Evolutionary conservation across 345 rosid genomes (phyloP).

Genomic region (Camelina neglecta): DNA sequence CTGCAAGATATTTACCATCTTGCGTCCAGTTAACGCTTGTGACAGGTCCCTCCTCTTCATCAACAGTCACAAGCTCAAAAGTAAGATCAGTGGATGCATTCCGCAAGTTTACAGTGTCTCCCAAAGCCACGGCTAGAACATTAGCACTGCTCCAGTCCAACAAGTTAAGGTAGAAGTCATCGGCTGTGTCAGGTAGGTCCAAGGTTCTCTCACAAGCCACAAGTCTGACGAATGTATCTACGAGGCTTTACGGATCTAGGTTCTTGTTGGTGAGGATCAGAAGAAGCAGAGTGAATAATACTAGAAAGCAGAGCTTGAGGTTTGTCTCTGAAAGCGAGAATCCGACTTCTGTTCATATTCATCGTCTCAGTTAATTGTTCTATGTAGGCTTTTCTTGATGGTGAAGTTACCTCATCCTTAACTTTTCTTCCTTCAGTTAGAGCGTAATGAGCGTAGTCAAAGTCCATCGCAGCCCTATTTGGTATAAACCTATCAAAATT

Average conservation of each 20-base stretch:
- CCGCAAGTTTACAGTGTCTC: conserved; percentile 34
- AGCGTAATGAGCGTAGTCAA: too few species aligned
- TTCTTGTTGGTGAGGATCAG: neutral
- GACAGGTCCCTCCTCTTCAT: conserved; percentile 44
- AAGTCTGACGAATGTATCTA: conserved; percentile 13
- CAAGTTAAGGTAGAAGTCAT: conserved; percentile 30
- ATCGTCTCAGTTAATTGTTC: neutral
- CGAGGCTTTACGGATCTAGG: conserved; percentile 5
- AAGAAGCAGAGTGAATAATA: too few species aligned
- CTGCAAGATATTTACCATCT: neutral
- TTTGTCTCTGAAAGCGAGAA: conserved; percentile 18
- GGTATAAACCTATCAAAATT: too few species aligned
- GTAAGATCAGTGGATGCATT: conserved; percentile 42
- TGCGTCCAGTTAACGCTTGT: conserved; percentile 23
- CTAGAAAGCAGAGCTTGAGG: neutral
- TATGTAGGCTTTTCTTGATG: conserved; percentile 3
- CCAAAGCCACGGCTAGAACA: conserved; percentile 24
- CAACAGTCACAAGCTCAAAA: conserved; percentile 45
- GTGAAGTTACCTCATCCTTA: too few species aligned
- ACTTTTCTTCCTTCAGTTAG: too few species aligned
- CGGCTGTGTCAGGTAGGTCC: neutral
- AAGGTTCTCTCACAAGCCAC: conserved; percentile 10
- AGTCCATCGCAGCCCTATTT: too few species aligned
- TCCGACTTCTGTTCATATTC: neutral
- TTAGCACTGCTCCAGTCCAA: conserved; percentile 24